Base-by-base conservation (phyloP, 371 early-diverging fungal species). In the Actinomortierella wolfii region DNA sequence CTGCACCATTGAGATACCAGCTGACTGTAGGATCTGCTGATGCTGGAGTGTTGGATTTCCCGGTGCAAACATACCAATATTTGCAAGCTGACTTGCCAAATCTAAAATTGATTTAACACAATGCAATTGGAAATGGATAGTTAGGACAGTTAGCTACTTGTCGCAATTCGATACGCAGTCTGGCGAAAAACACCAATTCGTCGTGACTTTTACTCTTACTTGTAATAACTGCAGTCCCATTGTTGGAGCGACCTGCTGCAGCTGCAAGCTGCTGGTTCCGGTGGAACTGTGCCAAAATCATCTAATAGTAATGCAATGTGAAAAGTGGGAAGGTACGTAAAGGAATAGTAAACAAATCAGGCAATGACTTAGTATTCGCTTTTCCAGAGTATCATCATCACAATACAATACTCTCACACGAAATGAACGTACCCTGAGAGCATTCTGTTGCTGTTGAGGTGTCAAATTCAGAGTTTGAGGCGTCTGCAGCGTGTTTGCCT, bases 241-340 rank as follows among this genome's bases (percentile, higher is more conserved):
- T 34, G 34, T 34, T 34, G 7, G 56, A 6, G 44, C 46, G 4
- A 28, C n/a, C 56, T 9, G 56, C 56, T 14, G 46, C 43, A n/a
- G 40, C 48, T 9, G 67, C 59, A 20, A 65, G 26, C 54, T 70
- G 67, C 28, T 68, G 77, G 21, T 29, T 67, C 48, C 63, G 59
- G 18, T 55, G 67, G 34, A 67, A 64, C 21, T 44, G 54, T 14
- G 18, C 40, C 42, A 66, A 44, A 20, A 63, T 49, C 29, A 23
- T 20, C 57, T 64, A 44, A n/a, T 44, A 34, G 28, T 44, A 52
- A 34, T 34, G 34, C 29, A 43, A 20, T 24, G 11, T 4, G 5
- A 43, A 13, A 20, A 23, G n/a, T n/a, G n/a, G n/a, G n/a, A n/a
- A n/a, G n/a, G n/a, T n/a, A 28, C 0, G 23, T 34, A 14, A 52